These are phyloP conservation scores for Casaregolazyma suthepensis DNA, from an alignment of 1,139 yeast genomes.

Conservation along the genomic window DNA sequence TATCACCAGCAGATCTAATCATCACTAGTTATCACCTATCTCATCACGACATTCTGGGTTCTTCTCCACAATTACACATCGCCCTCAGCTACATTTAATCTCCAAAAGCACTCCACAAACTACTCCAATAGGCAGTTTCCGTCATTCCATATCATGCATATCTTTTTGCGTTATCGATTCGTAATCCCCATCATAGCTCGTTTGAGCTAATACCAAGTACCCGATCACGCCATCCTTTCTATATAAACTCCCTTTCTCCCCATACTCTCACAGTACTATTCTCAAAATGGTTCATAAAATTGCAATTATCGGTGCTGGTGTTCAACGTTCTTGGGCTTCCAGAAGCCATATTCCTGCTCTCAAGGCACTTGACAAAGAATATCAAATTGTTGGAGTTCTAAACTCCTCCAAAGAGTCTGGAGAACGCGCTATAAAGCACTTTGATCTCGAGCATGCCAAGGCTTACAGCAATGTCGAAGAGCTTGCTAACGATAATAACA, in stretches of 20 bases:
- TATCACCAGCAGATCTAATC: no score
- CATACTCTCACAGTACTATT: neutral
- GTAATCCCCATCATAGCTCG: no score
- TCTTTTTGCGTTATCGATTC: no score
- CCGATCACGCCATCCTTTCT: neutral
- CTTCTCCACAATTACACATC: no score
- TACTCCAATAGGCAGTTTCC: no score
- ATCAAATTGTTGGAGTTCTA: constrained; percentile 3
- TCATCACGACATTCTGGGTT: no score
- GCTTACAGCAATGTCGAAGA: neutral
- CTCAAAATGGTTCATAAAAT: constrained; percentile 5
- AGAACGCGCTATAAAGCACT: neutral
- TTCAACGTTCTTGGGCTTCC: constrained; percentile 2
- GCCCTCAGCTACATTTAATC: no score
- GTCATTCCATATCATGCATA: no score
- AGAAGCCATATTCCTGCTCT: constrained; percentile 3
- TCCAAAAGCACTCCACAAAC: no score
- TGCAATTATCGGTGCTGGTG: constrained; percentile 6
- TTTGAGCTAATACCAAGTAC: no score
- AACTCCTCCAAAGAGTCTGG: constrained; percentile 2
- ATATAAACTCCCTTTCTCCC: neutral
- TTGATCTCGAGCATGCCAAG: constrained; percentile 1
- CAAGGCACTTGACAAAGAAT: neutral
- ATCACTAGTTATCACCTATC: no score
- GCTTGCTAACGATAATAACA: neutral